Conservation (phyloP, 1,139 yeast species). For the Geotrichum aggregatum region DNA sequence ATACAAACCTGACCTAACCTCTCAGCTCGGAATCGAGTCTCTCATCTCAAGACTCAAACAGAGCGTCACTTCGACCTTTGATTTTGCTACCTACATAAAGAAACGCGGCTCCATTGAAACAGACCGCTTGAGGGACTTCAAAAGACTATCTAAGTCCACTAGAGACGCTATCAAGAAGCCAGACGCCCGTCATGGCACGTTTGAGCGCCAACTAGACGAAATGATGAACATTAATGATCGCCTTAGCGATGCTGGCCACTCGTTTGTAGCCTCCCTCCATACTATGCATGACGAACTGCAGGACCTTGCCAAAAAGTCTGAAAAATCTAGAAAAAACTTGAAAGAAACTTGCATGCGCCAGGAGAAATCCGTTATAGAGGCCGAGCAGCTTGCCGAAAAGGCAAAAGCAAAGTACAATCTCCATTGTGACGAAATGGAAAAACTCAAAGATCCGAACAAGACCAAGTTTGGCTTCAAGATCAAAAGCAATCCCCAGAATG, state of each 20-base stretch:
- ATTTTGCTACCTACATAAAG: constrained; percentile 71
- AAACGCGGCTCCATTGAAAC: constrained; percentile 76
- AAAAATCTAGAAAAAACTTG: constrained; percentile 64
- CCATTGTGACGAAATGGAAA: constrained; percentile 81
- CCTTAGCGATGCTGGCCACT: constrained; percentile 62
- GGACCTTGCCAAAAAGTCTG: constrained; percentile 66
- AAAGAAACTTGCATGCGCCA: constrained; percentile 79
- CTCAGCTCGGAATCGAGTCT: constrained; percentile 49
- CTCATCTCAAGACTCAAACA: constrained; percentile 71
- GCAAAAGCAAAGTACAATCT: constrained; percentile 78
- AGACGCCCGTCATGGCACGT: constrained; percentile 59
- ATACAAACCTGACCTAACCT: background rate
- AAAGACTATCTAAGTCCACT: constrained; percentile 58
- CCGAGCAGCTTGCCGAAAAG: constrained; percentile 80
- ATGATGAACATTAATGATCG: constrained; percentile 76
- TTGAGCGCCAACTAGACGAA: constrained; percentile 60
- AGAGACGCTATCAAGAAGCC: constrained; percentile 49
- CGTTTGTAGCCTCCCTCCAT: constrained; percentile 74
- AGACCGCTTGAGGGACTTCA: constrained; percentile 69
- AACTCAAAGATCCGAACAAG: constrained; percentile 78
- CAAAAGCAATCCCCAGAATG: constrained; percentile 82
- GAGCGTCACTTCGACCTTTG: constrained; percentile 76
- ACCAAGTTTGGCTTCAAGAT: constrained; percentile 61
- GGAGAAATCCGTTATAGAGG: constrained; percentile 79
- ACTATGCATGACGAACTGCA: constrained; percentile 81